Evolutionary conservation across 1,139 yeast species (phyloP).

Genomic region (Casaregolazyma lundiana): DNA sequence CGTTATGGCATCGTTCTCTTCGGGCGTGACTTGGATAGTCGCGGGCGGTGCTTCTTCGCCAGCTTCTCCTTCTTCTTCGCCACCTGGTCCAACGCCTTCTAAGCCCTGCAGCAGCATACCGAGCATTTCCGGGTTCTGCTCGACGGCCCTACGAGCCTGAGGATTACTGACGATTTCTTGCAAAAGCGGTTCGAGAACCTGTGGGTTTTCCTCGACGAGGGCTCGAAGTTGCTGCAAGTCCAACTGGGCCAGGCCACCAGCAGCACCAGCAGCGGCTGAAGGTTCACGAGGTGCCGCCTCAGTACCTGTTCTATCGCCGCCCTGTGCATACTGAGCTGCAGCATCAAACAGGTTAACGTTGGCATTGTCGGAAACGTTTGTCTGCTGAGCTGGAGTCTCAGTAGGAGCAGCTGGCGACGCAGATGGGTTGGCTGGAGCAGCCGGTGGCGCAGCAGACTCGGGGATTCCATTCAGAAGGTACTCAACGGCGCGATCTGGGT

Average conservation of each 20-base stretch:
- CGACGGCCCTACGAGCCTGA: slow-evolving; percentile 9
- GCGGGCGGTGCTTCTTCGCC: slow-evolving; percentile 38
- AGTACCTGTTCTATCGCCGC: slow-evolving; percentile 29
- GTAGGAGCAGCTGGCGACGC: slow-evolving; percentile 24
- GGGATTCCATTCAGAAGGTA: slow-evolving; percentile 90
- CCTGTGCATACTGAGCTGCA: slow-evolving; percentile 27
- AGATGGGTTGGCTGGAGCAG: slow-evolving; percentile 27
- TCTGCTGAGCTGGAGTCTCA: slow-evolving; percentile 26
- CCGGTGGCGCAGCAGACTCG: slow-evolving; percentile 34
- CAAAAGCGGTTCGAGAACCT: slow-evolving; percentile 8
- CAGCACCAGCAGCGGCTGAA: slow-evolving; percentile 21
- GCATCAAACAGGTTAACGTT: slow-evolving; percentile 35
- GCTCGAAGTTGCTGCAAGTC: slow-evolving; percentile 9
- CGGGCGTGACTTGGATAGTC: slow-evolving; percentile 64
- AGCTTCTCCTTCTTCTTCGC: slow-evolving; percentile 34
- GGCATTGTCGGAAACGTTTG: slow-evolving; percentile 46
- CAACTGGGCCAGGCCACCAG: slow-evolving; percentile 19
- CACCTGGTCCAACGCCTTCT: slow-evolving; percentile 12
- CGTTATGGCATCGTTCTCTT: slow-evolving; percentile 81
- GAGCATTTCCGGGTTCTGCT: slow-evolving; percentile 10
- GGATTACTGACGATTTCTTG: slow-evolving; percentile 8
- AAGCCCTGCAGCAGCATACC: slow-evolving; percentile 9
- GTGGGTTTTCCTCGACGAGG: slow-evolving; percentile 8
- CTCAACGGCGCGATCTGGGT: slow-evolving; percentile 98
- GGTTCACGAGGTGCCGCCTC: slow-evolving; percentile 29